Evolutionary conservation across 2,329 filamentous ascomycete species (phyloP).

Genomic region (Boeremia lycopersici): DNA sequence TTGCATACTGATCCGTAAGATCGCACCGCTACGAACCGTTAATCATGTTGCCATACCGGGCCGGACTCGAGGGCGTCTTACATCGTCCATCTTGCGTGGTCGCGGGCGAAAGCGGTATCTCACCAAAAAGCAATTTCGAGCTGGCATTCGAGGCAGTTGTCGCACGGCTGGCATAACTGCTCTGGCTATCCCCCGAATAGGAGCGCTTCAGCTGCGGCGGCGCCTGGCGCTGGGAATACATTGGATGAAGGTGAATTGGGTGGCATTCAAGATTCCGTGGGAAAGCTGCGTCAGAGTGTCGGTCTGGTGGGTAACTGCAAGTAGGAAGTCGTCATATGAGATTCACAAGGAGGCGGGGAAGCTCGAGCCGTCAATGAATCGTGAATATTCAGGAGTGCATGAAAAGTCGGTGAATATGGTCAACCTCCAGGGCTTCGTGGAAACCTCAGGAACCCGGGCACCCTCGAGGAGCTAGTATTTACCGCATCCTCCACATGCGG

Average conservation of each 20-base stretch:
- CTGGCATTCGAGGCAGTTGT: constrained; percentile 46
- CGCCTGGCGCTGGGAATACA: constrained; percentile 42
- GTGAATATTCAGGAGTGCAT: constrained; percentile 22
- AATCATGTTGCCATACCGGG: constrained; percentile 21
- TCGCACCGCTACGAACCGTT: constrained; percentile 47
- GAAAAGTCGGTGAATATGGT: constrained; percentile 26
- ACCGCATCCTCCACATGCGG: constrained; percentile 30
- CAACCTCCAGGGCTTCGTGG: constrained; percentile 24
- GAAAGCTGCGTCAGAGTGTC: constrained; percentile 16
- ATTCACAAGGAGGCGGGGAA: constrained; percentile 17
- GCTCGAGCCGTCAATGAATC: constrained; percentile 15
- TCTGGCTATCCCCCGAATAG: constrained; percentile 45
- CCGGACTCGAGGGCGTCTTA: constrained; percentile 29
- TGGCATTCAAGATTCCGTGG: constrained; percentile 25
- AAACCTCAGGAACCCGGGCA: constrained; percentile 43
- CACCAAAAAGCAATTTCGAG: constrained; percentile 55
- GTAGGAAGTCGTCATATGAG: constrained; percentile 17
- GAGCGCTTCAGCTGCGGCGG: constrained; percentile 49
- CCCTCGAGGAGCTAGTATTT: constrained; percentile 40
- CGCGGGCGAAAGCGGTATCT: constrained; percentile 54
- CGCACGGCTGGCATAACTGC: constrained; percentile 42
- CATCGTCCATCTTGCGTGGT: constrained; percentile 45
- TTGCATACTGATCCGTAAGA: constrained; percentile 56
- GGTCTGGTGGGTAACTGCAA: constrained; percentile 17
- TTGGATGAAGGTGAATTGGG: constrained; percentile 23